Conservation (phyloP, 2,329 filamentous ascomycete genomes). For the Phaeosphaeriaceae sp. region DNA sequence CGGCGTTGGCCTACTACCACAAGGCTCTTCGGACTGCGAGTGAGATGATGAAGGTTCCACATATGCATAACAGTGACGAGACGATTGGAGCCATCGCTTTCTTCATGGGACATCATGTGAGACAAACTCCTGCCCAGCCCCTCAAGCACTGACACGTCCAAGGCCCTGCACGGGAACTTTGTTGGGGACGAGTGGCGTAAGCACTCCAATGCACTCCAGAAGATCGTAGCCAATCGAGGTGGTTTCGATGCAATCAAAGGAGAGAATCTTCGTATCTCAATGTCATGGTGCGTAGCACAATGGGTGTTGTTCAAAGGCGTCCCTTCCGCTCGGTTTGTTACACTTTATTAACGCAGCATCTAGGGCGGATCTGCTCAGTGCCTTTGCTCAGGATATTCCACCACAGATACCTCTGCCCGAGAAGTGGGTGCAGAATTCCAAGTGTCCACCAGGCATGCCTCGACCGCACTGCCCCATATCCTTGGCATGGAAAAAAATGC, state of each 20-base stretch:
- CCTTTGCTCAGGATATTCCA: conserved; percentile 38
- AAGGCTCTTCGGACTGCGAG: conserved; percentile 26
- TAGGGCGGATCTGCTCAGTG: conserved; percentile 37
- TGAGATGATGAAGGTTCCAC: conserved; percentile 28
- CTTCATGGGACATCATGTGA: conserved; percentile 40
- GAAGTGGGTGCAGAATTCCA: conserved; percentile 30
- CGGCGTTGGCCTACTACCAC: conserved; percentile 31
- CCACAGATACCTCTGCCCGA: conserved; percentile 31
- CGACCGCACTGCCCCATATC: conserved; percentile 61
- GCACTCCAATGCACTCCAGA: conserved; percentile 31
- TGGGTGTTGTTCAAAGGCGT: not conserved
- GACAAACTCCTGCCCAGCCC: not conserved
- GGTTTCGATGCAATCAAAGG: conserved; percentile 28
- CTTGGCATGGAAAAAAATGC: conserved; percentile 64
- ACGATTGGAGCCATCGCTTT: conserved; percentile 25
- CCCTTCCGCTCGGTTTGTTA: too few species aligned
- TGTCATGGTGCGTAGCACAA: conserved; percentile 31
- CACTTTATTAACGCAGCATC: conserved; percentile 1
- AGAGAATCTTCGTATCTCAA: conserved; percentile 34
- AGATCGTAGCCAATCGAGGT: conserved; percentile 31
- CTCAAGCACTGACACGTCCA: conserved; percentile 3
- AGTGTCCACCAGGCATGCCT: conserved; percentile 67
- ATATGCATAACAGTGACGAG: conserved; percentile 29
- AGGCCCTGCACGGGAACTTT: conserved; percentile 30
- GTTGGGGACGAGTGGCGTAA: conserved; percentile 26